Percentiles rank a stretch among this genome's conserved stretches.
phyloP scores from a whole-genome alignment of 495 filamentous ascomycete genomes.

The Darksidea phi region DNA sequence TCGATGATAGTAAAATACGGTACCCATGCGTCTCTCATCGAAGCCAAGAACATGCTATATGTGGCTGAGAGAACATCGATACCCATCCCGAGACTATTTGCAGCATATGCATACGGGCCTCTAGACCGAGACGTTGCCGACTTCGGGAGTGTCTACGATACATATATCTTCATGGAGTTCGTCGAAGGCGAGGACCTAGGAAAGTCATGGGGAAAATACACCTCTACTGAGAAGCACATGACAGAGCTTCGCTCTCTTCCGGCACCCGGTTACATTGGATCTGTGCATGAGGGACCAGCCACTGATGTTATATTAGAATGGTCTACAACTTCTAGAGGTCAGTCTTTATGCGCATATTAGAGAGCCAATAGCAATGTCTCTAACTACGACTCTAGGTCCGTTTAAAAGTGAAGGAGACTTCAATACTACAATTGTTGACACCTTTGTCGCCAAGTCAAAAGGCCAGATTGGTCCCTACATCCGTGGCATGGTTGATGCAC shows the following conservation, averaged over 20 bases:
- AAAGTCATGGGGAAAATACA: slow-evolving; percentile 19
- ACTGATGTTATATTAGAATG: slow-evolving; percentile 18
- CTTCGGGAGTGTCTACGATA: slow-evolving; percentile 14
- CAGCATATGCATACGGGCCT: slow-evolving; percentile 20
- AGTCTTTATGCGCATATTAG: not conserved
- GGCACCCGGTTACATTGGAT: slow-evolving; percentile 4
- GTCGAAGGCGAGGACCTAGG: slow-evolving; percentile 15
- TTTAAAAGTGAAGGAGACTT: slow-evolving; percentile 22
- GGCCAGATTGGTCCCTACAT: slow-evolving; percentile 8
- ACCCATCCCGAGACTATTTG: slow-evolving; percentile 14
- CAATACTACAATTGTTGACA: slow-evolving; percentile 21
- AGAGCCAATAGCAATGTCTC: slow-evolving; percentile 2
- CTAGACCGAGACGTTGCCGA: slow-evolving; percentile 17
- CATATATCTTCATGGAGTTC: slow-evolving; percentile 26
- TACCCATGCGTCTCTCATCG: slow-evolving; percentile 11
- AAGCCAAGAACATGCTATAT: slow-evolving; percentile 15
- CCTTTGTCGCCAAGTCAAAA: slow-evolving; percentile 16
- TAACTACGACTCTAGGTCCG: slow-evolving; percentile 16
- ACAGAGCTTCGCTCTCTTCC: slow-evolving; percentile 17
- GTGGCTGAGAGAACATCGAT: slow-evolving; percentile 17
- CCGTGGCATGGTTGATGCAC: slow-evolving; percentile 10
- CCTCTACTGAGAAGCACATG: slow-evolving; percentile 8
- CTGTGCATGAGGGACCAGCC: slow-evolving; percentile 5
- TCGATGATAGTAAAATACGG: slow-evolving; percentile 18
- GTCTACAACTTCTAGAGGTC: slow-evolving; percentile 17